Evolutionary conservation across 1,284 basidiomycete species (phyloP), one percentile per base, ranked within the genome.

Genomic region (Fomitiporia mediterranea): DNA sequence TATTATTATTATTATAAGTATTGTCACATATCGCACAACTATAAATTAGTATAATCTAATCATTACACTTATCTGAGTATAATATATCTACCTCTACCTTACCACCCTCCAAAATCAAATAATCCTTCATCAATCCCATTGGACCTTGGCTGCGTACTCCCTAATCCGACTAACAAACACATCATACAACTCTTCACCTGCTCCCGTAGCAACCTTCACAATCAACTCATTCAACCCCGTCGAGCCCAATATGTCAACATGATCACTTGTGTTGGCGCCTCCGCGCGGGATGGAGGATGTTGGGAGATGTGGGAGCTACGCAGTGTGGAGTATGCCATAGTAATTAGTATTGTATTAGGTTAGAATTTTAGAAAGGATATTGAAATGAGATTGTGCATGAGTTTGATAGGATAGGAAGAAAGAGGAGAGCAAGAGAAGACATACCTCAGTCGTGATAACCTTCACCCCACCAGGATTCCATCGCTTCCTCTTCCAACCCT

Each of bases 391-490:
- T n/a, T n/a, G n/a, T n/a, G n/a, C n/a, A n/a, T n/a, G n/a, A n/a
- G n/a, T n/a, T n/a, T n/a, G n/a, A 42, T 4, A 11, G 19, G 7
- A 17, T 42, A 21, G 15, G 34, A 23, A 17, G 9, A 27, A 28
- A 25, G 15, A 9, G 19, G 21, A 4, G 38, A n/a, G n/a, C n/a
- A n/a, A n/a, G n/a, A n/a, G 17, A 6, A 42, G 49, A 30, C 23
- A 61, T 61, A 87, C 84, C 78, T 98, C 95, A 61, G 95, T 86
- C 2, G 94, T 97, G 15, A 87, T 81, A 34, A 98, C 77, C 63
- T 83, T 77, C 64, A 95, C 91, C 15, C 89, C 82, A n/a, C 86
- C 89, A 0, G 97, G 97, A 70, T 99, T 99, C 90, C 94, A 99
- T 51, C 86, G 78, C 60, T 80, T 79, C 55, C 86, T 78, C 70